Evolutionary conservation across 2,329 filamentous ascomycete genomes (phyloP), one percentile per base, ranked within the genome.

Genomic region (Waltergamsia citrina): DNA sequence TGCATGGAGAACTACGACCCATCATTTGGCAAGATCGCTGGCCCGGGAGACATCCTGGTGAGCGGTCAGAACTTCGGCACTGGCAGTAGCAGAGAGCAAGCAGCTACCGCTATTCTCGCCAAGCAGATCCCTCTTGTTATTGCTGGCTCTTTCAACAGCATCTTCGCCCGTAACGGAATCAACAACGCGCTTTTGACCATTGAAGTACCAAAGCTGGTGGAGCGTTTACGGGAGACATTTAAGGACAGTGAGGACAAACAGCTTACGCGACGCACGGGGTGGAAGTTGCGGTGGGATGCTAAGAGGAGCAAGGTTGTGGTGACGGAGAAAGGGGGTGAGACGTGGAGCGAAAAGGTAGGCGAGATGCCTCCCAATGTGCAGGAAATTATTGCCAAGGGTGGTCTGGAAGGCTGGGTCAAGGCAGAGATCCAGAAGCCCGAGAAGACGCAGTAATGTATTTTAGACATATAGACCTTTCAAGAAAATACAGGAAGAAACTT

Each of bases 1-100:
- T 88, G 83, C 57, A 95, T 96, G 87, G 73, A 82, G 53, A 96
- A 96, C 67, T 96, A 94, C 60, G 90, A 96, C 52, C 60, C 71
- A 0, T 53, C 65, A 0, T 95, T 95, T 53, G 56, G 67, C 8
- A 55, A 60, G 1, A 65, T 79, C 23, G 79, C 82, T 29, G 71
- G 71, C 42, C 52, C 73, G 0, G 78, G 76, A 32, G 88, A 96
- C 48, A 85, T 95, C 35, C 71, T 95, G 1, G 87, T 95, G 1
- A 62, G 79, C 0, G 87, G 87, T 21, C 92, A 79, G 65, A 94
- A 93, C 64, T 94, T 95, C 51, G 90, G 90, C 31, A 86, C 79
- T 44, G 87, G 87, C 14, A 76, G 67, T 37, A 86, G 78, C 1
- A 9, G 19, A 16, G 28, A 31, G n/a, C 85, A 94, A 56, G 86